Base-by-base conservation (phyloP, 2,329 filamentous ascomycete genomes). In the Fusarium sp. region DNA sequence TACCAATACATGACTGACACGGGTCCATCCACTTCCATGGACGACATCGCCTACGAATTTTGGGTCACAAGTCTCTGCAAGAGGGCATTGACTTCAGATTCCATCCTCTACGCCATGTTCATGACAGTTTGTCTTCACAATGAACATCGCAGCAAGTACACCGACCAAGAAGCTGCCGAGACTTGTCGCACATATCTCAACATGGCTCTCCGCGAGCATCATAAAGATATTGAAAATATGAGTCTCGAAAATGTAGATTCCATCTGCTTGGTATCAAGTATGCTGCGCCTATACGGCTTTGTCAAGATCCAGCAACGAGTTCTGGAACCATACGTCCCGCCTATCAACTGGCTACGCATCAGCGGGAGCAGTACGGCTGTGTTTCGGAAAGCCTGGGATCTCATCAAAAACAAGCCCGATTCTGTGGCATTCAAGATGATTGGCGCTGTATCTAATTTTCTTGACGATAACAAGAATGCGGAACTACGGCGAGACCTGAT, bases 341-440 rank as follows among this genome's bases (percentile, higher is more conserved):
- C 76, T 9, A 34, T 69, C 2, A 63, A 76, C 34, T 78, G 76
- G 76, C 43, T 77, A 35, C 74, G 75, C 61, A 74, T 75, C 59
- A 70, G 52, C 0, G 67, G 67, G n/a, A 69, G 70, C 37, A 77
- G 74, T 54, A 67, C 57, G 23, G 59, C 66, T n/a, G 60, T 77
- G 9, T 78, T 72, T 30, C 62, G 65, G 13, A 65, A 63, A 6
- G 69, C 72, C 5, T 62, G 63, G 41, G 66, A 67, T 13, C 52
- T 72, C 9, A 62, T 56, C n/a, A 35, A 60, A 16, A 34, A 57
- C 45, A 52, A 63, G 18, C 66, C 73, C 11, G 30, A 64, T 10
- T 70, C 71, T 3, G 35, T 69, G 1, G 63, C 68, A 3, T 60
- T 66, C 23, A 56, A 65, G 3, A 66, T 72, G 66, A 62, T 74